Evolutionary conservation across 2,329 filamentous ascomycete species (phyloP).

Genomic region (Cercospora canescens): DNA sequence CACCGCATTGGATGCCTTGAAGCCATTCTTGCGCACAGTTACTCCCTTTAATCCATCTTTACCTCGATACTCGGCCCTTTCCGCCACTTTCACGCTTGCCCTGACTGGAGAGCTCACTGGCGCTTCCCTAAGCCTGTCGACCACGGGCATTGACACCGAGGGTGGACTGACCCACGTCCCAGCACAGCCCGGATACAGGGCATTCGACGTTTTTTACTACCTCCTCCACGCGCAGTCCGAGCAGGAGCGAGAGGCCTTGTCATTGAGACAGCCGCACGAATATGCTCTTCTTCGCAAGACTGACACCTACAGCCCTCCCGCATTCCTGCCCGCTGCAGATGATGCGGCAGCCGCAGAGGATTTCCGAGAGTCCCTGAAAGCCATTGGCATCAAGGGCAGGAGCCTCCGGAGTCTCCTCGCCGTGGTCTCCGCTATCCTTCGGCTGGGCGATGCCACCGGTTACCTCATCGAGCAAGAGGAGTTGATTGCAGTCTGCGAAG

Average conservation of each 20-base stretch:
- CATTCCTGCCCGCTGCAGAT: slow-evolving; percentile 88
- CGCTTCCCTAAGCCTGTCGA: slow-evolving; percentile 75
- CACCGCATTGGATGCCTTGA: slow-evolving; percentile 76
- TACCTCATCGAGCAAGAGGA: slow-evolving; percentile 82
- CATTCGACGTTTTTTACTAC: slow-evolving; percentile 98
- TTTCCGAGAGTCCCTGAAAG: slow-evolving; percentile 81
- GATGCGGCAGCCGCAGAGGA: slow-evolving; percentile 92
- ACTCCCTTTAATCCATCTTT: slow-evolving; percentile 88
- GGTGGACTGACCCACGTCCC: slow-evolving; percentile 81
- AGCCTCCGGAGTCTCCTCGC: slow-evolving; percentile 81
- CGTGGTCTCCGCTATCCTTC: slow-evolving; percentile 79
- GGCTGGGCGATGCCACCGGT: slow-evolving; percentile 86
- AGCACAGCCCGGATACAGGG: slow-evolving; percentile 76
- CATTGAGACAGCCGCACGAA: slow-evolving; percentile 71
- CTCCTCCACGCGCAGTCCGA: slow-evolving; percentile 79
- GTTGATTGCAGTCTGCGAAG: slow-evolving; percentile 83
- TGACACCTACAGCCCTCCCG: slow-evolving; percentile 80
- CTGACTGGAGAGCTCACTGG: slow-evolving; percentile 76
- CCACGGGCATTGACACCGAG: slow-evolving; percentile 81
- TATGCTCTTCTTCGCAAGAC: slow-evolving; percentile 82
- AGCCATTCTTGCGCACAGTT: slow-evolving; percentile 83
- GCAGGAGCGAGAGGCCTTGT: slow-evolving; percentile 84
- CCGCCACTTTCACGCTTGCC: slow-evolving; percentile 78
- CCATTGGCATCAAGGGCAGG: slow-evolving; percentile 90
- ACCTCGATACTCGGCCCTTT: slow-evolving; percentile 76